Conservation (phyloP, 441 rosid species). For the Theobroma grandiflorum region DNA sequence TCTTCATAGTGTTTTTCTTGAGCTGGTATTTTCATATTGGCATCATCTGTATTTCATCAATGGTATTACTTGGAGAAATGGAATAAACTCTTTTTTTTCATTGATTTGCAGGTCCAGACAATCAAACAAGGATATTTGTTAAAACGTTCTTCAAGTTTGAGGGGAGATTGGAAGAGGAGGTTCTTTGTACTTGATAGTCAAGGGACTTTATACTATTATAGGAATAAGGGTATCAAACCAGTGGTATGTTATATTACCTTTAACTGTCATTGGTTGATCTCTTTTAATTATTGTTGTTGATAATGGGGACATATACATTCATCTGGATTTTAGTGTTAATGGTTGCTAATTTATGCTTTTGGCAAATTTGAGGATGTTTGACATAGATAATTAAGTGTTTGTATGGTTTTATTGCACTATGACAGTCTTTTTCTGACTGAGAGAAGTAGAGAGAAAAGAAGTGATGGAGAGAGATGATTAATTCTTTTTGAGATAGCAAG, state of each 20-base stretch:
- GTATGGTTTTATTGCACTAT: not conserved
- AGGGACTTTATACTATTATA: slow-evolving; percentile 82
- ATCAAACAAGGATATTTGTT: slow-evolving; percentile 89
- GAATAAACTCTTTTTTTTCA: slow-evolving; percentile 22
- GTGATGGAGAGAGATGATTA: not conserved
- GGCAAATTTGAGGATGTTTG: not conserved
- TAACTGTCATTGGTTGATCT: slow-evolving; percentile 2
- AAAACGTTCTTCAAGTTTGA: slow-evolving; percentile 78
- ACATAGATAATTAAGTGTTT: not conserved
- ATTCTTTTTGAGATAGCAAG: not conserved
- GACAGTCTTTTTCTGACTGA: slow-evolving; percentile 5
- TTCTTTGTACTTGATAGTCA: slow-evolving; percentile 89
- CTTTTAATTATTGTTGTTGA: not conserved
- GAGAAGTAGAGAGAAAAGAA: slow-evolving; percentile 3
- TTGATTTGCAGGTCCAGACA: slow-evolving; percentile 53
- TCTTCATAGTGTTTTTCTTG: slow-evolving; percentile 15
- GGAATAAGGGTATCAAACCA: slow-evolving; percentile 62
- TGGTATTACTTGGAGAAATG: slow-evolving; percentile 6
- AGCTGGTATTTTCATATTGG: slow-evolving; percentile 24
- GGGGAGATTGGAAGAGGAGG: slow-evolving; percentile 91
- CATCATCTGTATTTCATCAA: slow-evolving; percentile 22
- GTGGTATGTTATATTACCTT: slow-evolving; percentile 52
- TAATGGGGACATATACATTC: not conserved
- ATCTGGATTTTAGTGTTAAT: not conserved
- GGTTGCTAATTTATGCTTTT: slow-evolving; percentile 14